Conservation (phyloP, 768 basidiomycete genomes). For the Mycena metata region DNA sequence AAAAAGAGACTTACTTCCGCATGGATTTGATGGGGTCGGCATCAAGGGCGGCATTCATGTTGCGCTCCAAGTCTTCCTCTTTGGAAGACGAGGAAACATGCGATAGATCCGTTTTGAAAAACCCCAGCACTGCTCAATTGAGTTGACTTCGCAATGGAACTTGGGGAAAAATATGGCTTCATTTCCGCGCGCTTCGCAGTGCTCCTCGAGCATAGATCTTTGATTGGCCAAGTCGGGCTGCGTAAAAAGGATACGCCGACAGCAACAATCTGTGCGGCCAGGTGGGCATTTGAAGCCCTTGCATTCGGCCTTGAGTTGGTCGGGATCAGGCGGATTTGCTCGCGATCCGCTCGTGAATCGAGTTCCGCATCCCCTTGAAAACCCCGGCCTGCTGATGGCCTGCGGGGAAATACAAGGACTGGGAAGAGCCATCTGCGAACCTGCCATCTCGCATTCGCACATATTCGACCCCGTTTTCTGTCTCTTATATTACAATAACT, state of each 20-base stretch:
- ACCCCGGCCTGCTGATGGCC: slow-evolving; percentile 2
- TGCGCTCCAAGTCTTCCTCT: slow-evolving; percentile 8
- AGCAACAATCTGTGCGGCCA: no score
- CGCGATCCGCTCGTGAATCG: neutral
- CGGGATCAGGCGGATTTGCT: neutral
- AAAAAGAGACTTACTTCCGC: slow-evolving; percentile 13
- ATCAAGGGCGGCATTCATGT: slow-evolving; percentile 8
- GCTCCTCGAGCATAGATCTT: slow-evolving; percentile 1
- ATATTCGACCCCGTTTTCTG: neutral
- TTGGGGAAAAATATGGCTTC: slow-evolving; percentile 11
- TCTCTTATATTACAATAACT: no score
- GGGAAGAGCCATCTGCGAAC: slow-evolving; percentile 1
- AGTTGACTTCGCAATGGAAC: no score
- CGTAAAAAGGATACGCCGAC: no score
- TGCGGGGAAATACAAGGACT: slow-evolving; percentile 3
- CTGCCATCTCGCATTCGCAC: no score
- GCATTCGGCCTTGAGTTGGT: neutral
- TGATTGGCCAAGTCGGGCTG: slow-evolving; percentile 3
- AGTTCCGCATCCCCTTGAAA: slow-evolving; percentile 3
- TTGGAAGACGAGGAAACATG: no score
- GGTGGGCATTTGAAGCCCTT: slow-evolving; percentile 1
- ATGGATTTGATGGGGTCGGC: neutral
- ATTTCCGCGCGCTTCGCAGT: slow-evolving; percentile 7
- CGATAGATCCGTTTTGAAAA: no score
- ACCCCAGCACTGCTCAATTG: no score